A percentile compares a stretch with the other conserved stretches of the same genome.
Conservation (phyloP, 2,329 filamentous ascomycete species). For the Salinomyces thailandicus region DNA sequence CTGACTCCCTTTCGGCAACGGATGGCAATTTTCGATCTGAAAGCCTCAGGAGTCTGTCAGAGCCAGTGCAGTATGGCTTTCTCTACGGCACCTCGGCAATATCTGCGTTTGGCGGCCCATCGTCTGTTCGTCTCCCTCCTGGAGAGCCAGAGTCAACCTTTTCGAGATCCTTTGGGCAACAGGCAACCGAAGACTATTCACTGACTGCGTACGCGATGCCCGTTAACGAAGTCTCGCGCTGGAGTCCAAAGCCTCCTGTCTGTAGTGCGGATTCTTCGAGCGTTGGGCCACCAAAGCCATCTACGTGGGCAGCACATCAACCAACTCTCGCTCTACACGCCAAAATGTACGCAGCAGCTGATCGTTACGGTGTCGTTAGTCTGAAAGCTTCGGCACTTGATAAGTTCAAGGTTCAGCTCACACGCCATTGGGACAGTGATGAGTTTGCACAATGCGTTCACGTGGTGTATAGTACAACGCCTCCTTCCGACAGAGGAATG, state of each 20-base stretch:
- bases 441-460: conserved; percentile 23
- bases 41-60: conserved; percentile 13
- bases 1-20: conserved; percentile 4
- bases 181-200: conserved; percentile 7
- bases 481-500: conserved; percentile 21
- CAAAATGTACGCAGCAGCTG: conserved; percentile 17
- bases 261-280: neutral
- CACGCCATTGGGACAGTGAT: conserved; percentile 16
- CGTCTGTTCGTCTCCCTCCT: too few species aligned
- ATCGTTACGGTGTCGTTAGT: conserved; percentile 16
- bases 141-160: conserved; percentile 2
- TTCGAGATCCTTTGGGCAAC: neutral
- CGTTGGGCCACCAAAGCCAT: conserved; percentile 16
- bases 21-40: conserved; percentile 11
- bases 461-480: conserved; percentile 19
- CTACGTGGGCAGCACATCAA: conserved; percentile 13
- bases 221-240: neutral
- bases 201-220: conserved; percentile 17
- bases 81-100: conserved; percentile 17
- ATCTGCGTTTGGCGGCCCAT: conserved; percentile 17
- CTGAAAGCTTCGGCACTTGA: conserved; percentile 16
- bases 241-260: neutral
- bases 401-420: conserved; percentile 19
- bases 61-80: conserved; percentile 15
- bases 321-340: conserved; percentile 16